Base-by-base conservation (phyloP, 73 alveolate genomes). In the Effrenium voratum region DNA sequence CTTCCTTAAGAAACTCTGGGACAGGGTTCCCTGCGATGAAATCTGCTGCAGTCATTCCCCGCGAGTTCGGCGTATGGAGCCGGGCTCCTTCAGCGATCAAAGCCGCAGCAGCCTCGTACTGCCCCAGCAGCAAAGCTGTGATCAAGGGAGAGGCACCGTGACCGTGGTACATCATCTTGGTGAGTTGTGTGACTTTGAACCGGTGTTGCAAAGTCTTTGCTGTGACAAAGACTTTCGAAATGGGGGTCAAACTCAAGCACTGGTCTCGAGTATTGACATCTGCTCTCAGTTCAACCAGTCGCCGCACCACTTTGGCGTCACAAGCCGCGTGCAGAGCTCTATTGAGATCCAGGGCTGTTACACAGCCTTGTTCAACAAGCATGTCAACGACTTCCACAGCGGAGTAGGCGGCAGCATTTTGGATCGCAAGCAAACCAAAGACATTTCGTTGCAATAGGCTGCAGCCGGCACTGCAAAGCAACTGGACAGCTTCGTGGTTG, bases 381-480 rank as follows among this genome's bases (percentile, higher is more conserved):
- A 49, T 82, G 75, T 49, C 92, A 50, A 75, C 92, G 8, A 50
- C n/a, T 30, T 47, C 92, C 45, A 82, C 45, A 43, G 40, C 66
- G 30, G 50, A n/a, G 76, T 49, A 50, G n/a, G n/a, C n/a, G n/a
- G n/a, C n/a, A n/a, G n/a, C n/a, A n/a, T n/a, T n/a, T n/a, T n/a
- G n/a, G n/a, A n/a, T n/a, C n/a, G n/a, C n/a, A n/a, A n/a, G n/a
- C n/a, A n/a, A n/a, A 57, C 92, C 92, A 30, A 82, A 49, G 1
- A 75, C 75, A 32, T 82, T 82, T 49, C 38, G 66, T 36, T 82
- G 76, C 52, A 47, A 75, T 13, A 75, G 92, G 40, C 92, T 45
- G 92, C 92, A 82, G 75, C 92, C 92, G 38, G 92, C 92, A 2
- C 49, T 43, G 92, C 92, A 82, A 57, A 82, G 92, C 28, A 82